phyloP scores from a whole-genome alignment of 371 early-diverging fungal genomes.

The Syncephalastrum monosporum region DNA sequence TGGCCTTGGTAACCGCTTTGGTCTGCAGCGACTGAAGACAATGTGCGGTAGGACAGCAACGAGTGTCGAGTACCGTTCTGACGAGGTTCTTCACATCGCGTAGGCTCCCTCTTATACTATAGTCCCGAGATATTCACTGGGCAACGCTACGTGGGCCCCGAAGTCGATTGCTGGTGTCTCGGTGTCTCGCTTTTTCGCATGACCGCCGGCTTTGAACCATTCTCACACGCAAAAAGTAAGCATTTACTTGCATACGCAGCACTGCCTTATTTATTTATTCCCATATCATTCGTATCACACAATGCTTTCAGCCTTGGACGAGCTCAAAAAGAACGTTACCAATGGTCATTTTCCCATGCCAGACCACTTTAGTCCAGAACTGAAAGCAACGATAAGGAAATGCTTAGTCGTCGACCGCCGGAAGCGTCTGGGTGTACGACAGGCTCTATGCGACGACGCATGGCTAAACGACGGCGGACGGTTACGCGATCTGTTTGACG shows the following conservation, averaged over 20 bases:
- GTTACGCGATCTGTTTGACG: constrained; percentile 24
- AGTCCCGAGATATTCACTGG: constrained; percentile 63
- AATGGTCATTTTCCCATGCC: constrained; percentile 57
- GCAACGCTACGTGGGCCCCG: constrained; percentile 57
- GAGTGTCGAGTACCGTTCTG: background rate
- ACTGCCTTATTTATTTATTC: background rate
- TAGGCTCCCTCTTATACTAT: constrained; percentile 44
- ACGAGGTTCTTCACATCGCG: constrained; percentile 14
- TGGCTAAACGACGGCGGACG: constrained; percentile 43
- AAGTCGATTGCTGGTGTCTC: constrained; percentile 71
- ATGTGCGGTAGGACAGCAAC: constrained; percentile 60
- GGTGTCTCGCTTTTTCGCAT: constrained; percentile 90
- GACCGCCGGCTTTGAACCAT: constrained; percentile 87
- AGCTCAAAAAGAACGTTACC: constrained; percentile 62
- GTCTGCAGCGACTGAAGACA: constrained; percentile 65
- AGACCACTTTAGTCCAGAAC: constrained; percentile 30
- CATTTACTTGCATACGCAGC: no score
- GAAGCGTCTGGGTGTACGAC: constrained; percentile 40
- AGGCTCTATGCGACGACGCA: constrained; percentile 46
- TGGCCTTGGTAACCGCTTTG: constrained; percentile 73
- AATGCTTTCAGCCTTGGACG: constrained; percentile 47
- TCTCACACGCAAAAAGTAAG: constrained; percentile 57
- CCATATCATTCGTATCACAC: background rate
- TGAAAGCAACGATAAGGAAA: constrained; percentile 49
- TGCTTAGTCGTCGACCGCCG: constrained; percentile 45